Percentiles rank a stretch among this genome's conserved stretches.
Conservation (phyloP, 192 early-diverging fungal species). For the Globomyces pollinis-pini region DNA sequence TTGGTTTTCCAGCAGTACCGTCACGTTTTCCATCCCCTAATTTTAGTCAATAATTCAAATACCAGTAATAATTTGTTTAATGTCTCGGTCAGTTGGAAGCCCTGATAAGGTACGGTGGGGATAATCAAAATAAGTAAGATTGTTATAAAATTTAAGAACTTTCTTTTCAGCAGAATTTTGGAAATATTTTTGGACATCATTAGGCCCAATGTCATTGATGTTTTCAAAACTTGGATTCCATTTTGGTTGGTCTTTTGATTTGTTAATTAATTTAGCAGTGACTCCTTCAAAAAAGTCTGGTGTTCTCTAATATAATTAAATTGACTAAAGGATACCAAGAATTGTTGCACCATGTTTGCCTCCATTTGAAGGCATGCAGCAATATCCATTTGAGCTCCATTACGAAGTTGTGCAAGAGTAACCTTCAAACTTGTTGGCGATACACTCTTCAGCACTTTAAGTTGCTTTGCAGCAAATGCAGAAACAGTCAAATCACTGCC, state of each 20-base stretch:
- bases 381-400: conserved; percentile 60
- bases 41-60: background rate
- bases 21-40: conserved; percentile 15
- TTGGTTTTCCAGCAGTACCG: background rate
- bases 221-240: conserved; percentile 64
- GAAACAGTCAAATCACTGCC: conserved; percentile 11
- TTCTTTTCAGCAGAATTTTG: background rate
- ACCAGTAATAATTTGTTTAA: conserved; percentile 28
- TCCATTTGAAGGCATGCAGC: conserved; percentile 81
- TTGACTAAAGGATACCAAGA: no score
- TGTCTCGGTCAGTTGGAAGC: conserved; percentile 39
- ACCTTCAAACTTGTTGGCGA: conserved; percentile 68
- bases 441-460: conserved; percentile 52
- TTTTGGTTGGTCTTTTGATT: conserved; percentile 42
- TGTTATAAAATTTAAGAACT: conserved; percentile 22
- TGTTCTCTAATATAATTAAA: no score
- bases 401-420: conserved; percentile 73
- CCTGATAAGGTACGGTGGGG: conserved; percentile 44
- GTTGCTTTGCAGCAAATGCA: conserved; percentile 64
- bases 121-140: conserved; percentile 39
- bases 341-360: conserved; percentile 68
- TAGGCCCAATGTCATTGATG: conserved; percentile 2
- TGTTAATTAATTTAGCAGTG: conserved; percentile 64
- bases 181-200: conserved; percentile 30
- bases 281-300: conserved; percentile 91